Evolutionary conservation across 2,329 filamentous ascomycete genomes (phyloP).

Genomic region (Pseudophaeomoniella oleicola): DNA sequence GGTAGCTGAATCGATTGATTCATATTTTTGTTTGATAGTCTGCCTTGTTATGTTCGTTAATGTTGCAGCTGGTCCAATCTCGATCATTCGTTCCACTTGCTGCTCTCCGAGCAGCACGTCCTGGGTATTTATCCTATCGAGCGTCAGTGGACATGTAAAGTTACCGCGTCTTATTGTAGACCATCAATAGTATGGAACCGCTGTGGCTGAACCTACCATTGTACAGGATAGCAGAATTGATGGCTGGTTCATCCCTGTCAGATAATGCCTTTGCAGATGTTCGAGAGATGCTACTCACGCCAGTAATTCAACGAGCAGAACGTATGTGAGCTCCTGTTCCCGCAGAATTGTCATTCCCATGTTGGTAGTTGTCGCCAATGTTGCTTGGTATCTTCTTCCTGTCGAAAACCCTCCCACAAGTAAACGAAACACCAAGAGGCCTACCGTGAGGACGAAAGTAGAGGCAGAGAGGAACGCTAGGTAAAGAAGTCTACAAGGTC

Average conservation of each 20-base stretch:
- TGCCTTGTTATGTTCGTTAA: slow-evolving; percentile 23
- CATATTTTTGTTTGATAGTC: slow-evolving; percentile 14
- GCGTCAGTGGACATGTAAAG: no score
- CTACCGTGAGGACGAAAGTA: not conserved
- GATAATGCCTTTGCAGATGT: not conserved
- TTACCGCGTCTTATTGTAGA: no score
- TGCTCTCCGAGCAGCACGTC: slow-evolving; percentile 16
- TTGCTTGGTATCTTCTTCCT: not conserved
- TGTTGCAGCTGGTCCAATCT: slow-evolving; percentile 23
- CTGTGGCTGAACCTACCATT: no score
- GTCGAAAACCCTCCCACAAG: not conserved
- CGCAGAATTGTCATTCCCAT: not conserved
- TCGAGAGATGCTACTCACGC: slow-evolving; percentile 10
- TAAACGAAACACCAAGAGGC: not conserved
- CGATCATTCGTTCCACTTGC: slow-evolving; percentile 19
- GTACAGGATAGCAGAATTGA: slow-evolving; percentile 15
- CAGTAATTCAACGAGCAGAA: slow-evolving; percentile 15
- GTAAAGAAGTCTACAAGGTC: not conserved
- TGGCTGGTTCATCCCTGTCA: slow-evolving; percentile 8
- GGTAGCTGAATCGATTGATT: slow-evolving; percentile 10
- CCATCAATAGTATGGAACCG: no score
- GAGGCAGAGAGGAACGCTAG: not conserved
- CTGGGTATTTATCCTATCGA: slow-evolving; percentile 27
- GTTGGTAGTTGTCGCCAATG: not conserved
- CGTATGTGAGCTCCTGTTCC: slow-evolving; percentile 8